Evolutionary conservation across 2,329 filamentous ascomycete genomes (phyloP), one percentile per base, ranked within the genome.

Genomic region (Trichoderma koningiopsis): DNA sequence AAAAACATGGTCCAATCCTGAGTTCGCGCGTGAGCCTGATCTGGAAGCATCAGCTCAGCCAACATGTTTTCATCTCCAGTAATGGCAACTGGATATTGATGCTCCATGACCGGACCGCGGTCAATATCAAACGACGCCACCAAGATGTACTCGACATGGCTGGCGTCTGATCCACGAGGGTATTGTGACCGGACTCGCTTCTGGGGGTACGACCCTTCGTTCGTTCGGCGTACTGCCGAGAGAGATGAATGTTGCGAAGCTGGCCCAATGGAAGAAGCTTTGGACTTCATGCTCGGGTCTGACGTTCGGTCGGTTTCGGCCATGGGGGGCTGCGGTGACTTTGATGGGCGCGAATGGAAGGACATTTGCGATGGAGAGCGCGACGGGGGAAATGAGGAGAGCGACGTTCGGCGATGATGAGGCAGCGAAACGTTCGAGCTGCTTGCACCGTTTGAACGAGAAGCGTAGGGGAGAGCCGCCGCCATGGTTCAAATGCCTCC

Each of bases 1-100:
- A 99, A 99, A 83, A 99, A 99, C 68, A 98, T 97, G 53, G 96
- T 99, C 96, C 96, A 99, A 79, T 99, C 96, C 81, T 98, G 94
- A 76, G 92, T 95, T 49, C 96, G 89, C 71, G 96, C 89, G 81
- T 99, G 96, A 27, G 95, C 94, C 81, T 98, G 95, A 80, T 99
- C 96, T 0, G 96, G 96, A 78, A 99, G 83, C 96, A 99, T 99
- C 76, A 99, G 88, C 83, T 99, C 96, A 7, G 96, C 96, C 77
- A 99, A 82, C 94, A 98, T 98, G 76, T 97, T 92, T 82, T 99
- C 96, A 78, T 99, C 95, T 37, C 96, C 95, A 62, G 94, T 97
- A 72, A 99, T 98, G 62, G 95, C 90, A 53, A 93, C 91, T 0
- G 96, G 96, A 77, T 95, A 99, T 78, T 99, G 96, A 78, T 99